Percentiles rank a stretch among this genome's conserved stretches.
phyloP scores from a whole-genome alignment of 768 basidiomycete genomes.

The Mycena floridula region DNA sequence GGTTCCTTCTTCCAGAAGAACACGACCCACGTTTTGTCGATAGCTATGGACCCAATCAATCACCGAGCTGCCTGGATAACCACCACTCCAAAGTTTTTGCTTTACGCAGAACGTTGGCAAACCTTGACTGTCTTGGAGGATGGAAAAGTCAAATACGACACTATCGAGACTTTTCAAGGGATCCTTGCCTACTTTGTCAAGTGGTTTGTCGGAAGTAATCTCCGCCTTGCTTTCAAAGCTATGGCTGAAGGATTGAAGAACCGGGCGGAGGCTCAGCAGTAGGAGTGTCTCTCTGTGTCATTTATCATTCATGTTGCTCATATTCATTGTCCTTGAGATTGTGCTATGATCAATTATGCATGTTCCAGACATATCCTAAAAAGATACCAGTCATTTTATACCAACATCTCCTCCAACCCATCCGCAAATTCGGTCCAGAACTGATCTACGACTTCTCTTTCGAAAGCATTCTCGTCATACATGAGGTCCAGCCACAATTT shows the following conservation, averaged over 20 bases:
- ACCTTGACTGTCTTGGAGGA: conserved; percentile 40
- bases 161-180: conserved; percentile 54
- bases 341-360: too few species aligned
- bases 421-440: conserved; percentile 54
- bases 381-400: too few species aligned
- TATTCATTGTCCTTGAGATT: too few species aligned
- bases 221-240: conserved; percentile 41
- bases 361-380: too few species aligned
- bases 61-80: conserved; percentile 54
- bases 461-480: conserved; percentile 75
- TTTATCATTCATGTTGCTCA: too few species aligned
- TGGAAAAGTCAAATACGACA: conserved; percentile 53
- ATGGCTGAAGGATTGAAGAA: conserved; percentile 55
- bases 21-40: conserved; percentile 40
- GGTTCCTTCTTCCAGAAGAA: conserved; percentile 28
- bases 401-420: neutral
- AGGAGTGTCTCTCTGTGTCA: too few species aligned
- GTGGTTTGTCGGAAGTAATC: conserved; percentile 33
- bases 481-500: conserved; percentile 79
- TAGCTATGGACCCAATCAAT: conserved; percentile 44
- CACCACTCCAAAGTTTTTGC: conserved; percentile 35
- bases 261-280: conserved; percentile 35
- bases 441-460: conserved; percentile 46
- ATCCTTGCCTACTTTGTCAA: conserved; percentile 47
- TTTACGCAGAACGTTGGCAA: conserved; percentile 60